These are phyloP conservation scores for Apiotrichum laibachii DNA, from an alignment of 1,284 basidiomycete genomes.

Conservation along the genomic window DNA sequence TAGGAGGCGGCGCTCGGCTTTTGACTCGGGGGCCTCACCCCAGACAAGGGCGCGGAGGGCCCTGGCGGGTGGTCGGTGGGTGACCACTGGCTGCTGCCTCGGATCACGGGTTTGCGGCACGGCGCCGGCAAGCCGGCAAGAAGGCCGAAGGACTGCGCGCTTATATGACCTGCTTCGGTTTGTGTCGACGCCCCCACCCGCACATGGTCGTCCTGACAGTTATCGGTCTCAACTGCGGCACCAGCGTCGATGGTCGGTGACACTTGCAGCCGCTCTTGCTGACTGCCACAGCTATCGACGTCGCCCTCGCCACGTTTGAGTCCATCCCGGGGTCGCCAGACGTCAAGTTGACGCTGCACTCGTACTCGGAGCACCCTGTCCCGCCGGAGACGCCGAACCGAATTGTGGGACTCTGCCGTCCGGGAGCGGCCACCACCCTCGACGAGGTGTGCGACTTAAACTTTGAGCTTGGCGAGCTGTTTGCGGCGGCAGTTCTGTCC, in stretches of 20 bases:
- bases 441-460: conserved; percentile 21
- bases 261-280: not conserved
- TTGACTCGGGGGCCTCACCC: conserved; percentile 5
- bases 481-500: conserved; percentile 8
- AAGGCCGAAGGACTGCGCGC: too few species aligned
- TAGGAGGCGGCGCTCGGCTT: conserved; percentile 5
- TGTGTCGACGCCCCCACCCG: not conserved
- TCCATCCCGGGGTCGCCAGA: conserved; percentile 4
- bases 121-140: too few species aligned
- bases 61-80: not conserved
- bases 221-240: conserved; percentile 31
- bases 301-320: not conserved
- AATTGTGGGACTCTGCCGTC: conserved; percentile 1
- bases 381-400: not conserved
- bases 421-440: conserved; percentile 5
- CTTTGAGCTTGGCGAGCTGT: conserved; percentile 16
- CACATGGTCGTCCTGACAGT: conserved; percentile 8
- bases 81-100: too few species aligned
- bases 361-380: conserved; percentile 17
- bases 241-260: conserved; percentile 22
- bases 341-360: conserved; percentile 4
- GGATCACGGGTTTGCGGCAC: too few species aligned
- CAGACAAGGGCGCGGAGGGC: conserved; percentile 4
- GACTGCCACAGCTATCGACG: not conserved
- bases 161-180: too few species aligned